Evolutionary conservation across 495 filamentous ascomycete species (phyloP), one percentile per base, ranked within the genome.

Genomic region (Durotheca rogersii): DNA sequence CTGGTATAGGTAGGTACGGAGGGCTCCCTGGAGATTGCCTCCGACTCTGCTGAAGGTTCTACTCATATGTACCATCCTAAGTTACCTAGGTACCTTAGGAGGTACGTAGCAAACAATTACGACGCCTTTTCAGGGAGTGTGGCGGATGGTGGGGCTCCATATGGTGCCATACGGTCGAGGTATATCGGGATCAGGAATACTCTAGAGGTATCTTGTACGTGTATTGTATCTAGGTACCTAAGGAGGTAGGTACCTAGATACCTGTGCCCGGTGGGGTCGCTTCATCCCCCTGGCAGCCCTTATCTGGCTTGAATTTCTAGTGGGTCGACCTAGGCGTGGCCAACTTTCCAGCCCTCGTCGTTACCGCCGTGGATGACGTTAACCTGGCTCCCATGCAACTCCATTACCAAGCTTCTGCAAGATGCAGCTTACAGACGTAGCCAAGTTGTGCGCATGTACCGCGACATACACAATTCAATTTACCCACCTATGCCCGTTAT

Each of bases 231-330:
- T 27, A 46, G 30, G 42, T 46, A 46, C 42, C 7, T 11, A 50
- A n/a, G n/a, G n/a, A n/a, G n/a, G n/a, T n/a, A n/a, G n/a, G 34
- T 46, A 48, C 31, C 19, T 34, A 38, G 18, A 39, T 14, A 47
- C 11, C 41, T n/a, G 23, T 9, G 9, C 32, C 12, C 7, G 33
- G 34, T 55, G 51, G 44, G 34, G 43, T 20, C 17, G 1, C 17
- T 32, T 18, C 17, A 15, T 38, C 45, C n/a, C n/a, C n/a, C 23
- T 42, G 32, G 30, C 37, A 21, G 7, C 33, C 15, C 56, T 59
- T 59, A 54, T 53, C 56, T 41, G 50, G 47, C 45, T 45, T 46
- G 45, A 41, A 40, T 42, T n/a, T 39, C n/a, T 36, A 40, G 20
- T 47, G 47, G 47, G 34, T 53, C 39, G 7, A 43, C 37, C 30